A percentile compares a stretch with the other conserved stretches of the same genome.
Conservation (phyloP, 306 rosid genomes). For the Hippophae rhamnoides region DNA sequence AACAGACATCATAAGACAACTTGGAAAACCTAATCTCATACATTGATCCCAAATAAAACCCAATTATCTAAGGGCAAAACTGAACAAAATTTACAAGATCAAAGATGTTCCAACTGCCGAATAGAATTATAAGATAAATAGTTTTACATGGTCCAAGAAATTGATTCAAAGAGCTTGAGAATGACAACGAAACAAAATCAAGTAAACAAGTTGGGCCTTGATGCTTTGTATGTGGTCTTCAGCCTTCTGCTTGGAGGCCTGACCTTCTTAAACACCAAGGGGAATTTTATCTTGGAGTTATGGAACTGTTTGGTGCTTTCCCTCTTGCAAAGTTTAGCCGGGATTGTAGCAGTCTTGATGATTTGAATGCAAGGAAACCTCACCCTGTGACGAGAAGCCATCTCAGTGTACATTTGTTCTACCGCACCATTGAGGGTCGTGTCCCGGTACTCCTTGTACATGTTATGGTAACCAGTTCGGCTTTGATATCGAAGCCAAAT, state of each 20-base stretch:
- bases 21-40: no score
- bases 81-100: no score
- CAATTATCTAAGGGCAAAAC: no score
- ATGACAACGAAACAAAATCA: conserved; percentile 24
- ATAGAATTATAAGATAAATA: no score
- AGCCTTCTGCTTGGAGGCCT: conserved; percentile 82
- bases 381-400: conserved; percentile 92
- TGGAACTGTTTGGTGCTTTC: conserved; percentile 87
- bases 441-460: conserved; percentile 89
- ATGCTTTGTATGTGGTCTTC: conserved; percentile 88
- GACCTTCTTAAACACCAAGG: conserved; percentile 68
- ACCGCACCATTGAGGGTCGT: conserved; percentile 83
- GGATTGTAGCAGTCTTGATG: conserved; percentile 73
- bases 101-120: no score
- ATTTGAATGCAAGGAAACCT: conserved; percentile 82
- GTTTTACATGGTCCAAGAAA: no score
- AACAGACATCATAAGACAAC: no score
- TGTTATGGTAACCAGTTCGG: conserved; percentile 86
- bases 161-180: no score
- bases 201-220: conserved; percentile 80
- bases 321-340: conserved; percentile 85
- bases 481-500: conserved; percentile 88
- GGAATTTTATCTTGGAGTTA: conserved; percentile 81
- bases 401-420: conserved; percentile 68
- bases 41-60: no score